These are phyloP conservation scores for Fraxinus sp. DNA, from an alignment of 305 asterid genomes.

Conservation along the genomic window DNA sequence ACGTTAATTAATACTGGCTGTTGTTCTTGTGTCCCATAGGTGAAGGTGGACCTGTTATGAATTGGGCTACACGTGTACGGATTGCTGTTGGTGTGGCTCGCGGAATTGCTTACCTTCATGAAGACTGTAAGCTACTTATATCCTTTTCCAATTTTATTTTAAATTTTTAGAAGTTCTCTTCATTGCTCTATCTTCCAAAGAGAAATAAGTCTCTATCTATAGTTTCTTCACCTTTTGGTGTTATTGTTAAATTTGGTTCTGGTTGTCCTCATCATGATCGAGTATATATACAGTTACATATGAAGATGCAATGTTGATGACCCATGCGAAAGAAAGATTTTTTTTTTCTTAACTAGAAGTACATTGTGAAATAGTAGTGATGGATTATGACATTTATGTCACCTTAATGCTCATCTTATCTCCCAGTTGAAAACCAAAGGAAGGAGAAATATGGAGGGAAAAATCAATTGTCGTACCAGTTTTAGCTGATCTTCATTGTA, in stretches of 20 bases:
- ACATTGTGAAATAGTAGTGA: not conserved
- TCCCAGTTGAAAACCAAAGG: not conserved
- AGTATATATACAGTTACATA: not conserved
- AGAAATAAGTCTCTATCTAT: not conserved
- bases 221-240: not conserved
- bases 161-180: not conserved
- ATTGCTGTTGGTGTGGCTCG: conserved; percentile 94
- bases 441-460: not conserved
- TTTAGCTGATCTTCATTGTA: not conserved
- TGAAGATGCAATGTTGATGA: not conserved
- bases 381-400: not conserved
- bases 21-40: conserved; percentile 38
- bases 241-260: conserved; percentile 4
- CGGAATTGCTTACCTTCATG: conserved; percentile 93
- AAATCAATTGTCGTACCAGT: not conserved
- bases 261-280: conserved; percentile 5
- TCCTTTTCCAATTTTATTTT: not conserved
- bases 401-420: not conserved
- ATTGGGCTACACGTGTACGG: conserved; percentile 75
- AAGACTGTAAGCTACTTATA: conserved; percentile 69
- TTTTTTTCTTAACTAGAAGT: not conserved
- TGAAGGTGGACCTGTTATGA: conserved; percentile 62
- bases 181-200: not conserved
- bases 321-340: not conserved
- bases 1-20: conserved; percentile 16